Evolutionary conservation across 108 stramenopile genomes (phyloP), one percentile per base, ranked within the genome.

Genomic region (Seminavis robusta): DNA sequence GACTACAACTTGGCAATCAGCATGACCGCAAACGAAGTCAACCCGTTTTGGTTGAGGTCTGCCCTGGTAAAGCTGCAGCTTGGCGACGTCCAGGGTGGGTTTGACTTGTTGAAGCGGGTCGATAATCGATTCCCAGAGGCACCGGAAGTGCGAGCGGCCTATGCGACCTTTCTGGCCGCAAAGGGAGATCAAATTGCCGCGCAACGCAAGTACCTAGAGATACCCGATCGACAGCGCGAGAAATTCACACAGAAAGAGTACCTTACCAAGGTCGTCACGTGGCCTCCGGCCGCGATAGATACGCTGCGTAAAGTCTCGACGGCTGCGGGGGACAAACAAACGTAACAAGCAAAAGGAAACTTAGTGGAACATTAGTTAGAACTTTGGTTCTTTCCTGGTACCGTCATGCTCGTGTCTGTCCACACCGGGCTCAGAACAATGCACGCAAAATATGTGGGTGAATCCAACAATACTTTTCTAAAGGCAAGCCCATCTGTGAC

Each of bases 61-160:
- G 63, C 81, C 17, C 61, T 91, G 81, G 86, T 85, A 15, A 88
- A 91, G 52, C 77, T 81, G 41, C 86, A 91, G 55, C 34, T 91
- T 30, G 77, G 79, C 30, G 80, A 91, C 49, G 13, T 52, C 15
- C 56, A 53, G 48, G 81, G 70, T 9, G 90, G 83, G 0, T 69
- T 78, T 36, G 86, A 87, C 53, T 50, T 91, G 38, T 55, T 91
- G 56, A 83, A 79, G 47, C 73, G 90, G 8, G 84, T 91, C 7
- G 84, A 83, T 30, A 88, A 86, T 74, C 75, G 83, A n/a, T 87
- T 91, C 46, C 86, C 90, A n/a, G 83, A 87, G 33, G 86, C 90
- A 36, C 90, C 84, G 1, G 90, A 91, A 54, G 90, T 91, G 25
- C 45, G 83, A 43, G 86, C 90, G 0, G 90, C 90, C 8, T 84